Evolutionary conservation across 164 flowering plant species (phyloP), one percentile per base, ranked within the genome.

Genomic region (Dillenia turbinata): DNA sequence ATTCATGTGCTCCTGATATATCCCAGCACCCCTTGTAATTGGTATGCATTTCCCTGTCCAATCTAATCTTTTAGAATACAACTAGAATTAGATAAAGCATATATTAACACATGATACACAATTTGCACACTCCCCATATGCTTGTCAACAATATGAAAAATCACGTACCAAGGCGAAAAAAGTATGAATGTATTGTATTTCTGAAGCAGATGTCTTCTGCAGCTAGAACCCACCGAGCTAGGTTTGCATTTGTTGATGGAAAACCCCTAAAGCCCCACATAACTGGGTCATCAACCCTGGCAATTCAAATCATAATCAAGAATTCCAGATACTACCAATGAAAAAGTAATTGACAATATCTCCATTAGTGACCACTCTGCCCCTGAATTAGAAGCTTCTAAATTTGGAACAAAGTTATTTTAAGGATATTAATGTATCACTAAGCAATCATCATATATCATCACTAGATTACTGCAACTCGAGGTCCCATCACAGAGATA

Each of bases 151-250:
- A 9, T 17, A 2, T 0, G 61, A 44, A 3, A 60, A 47, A 9
- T 48, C 46, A 65, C 76, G 63, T 77, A 87, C 99, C 99, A 33
- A 88, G 75, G 46, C 97, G 82, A 61, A 91, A 94, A 60, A 85
- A 74, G 67, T 89, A 91, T 2, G 96, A 80, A 5, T 78, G 61
- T 22, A 83, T 16, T 2, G 79, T 22, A 67, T 86, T 91, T 68
- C 75, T 86, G 69, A 94, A 94, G 81, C 99, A 94, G 46, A 94
- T 89, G 65, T 94, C 99, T 64, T 91, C 97, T 8, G 99, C 99
- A 46, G 99, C 83, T 13, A 94, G 77, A 52, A 83, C 97, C 99
- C 99, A 94, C 47, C 97, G 74, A 33, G 74, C 84, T 60, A 84
- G 52, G 5, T 72, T 76, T 19, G 94, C 77, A 78, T 94, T 82